Conservation (phyloP, 805 yeast species). For the Nakazawaea peltata region DNA sequence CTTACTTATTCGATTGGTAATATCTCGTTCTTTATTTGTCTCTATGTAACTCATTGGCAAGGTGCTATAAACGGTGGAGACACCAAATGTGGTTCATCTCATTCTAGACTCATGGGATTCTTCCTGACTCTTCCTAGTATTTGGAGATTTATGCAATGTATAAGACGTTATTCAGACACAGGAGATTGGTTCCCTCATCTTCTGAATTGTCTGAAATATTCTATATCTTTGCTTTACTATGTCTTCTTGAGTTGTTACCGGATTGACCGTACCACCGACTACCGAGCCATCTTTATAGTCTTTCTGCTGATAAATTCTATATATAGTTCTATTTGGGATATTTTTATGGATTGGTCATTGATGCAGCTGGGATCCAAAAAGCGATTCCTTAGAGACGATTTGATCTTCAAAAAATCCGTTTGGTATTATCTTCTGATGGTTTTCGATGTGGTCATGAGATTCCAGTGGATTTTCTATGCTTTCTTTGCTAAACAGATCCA, state of each 20-base stretch:
- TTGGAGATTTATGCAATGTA: constrained; percentile 87
- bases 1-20: constrained; percentile 85
- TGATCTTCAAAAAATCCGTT: constrained; percentile 51
- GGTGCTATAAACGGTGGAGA: constrained; percentile 34
- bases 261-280: constrained; percentile 35
- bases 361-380: constrained; percentile 57
- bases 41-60: constrained; percentile 67
- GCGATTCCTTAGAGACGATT: constrained; percentile 58
- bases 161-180: constrained; percentile 85
- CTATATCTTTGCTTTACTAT: constrained; percentile 58
- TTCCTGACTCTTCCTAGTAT: constrained; percentile 77
- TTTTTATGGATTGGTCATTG: constrained; percentile 94
- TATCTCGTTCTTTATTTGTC: constrained; percentile 76
- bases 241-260: constrained; percentile 72
- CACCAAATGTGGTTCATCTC: constrained; percentile 64
- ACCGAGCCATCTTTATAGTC: constrained; percentile 55
- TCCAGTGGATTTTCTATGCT: constrained; percentile 90
- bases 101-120: constrained; percentile 75
- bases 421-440: constrained; percentile 72
- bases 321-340: constrained; percentile 75
- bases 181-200: constrained; percentile 96
- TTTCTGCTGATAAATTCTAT: constrained; percentile 71
- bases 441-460: constrained; percentile 65
- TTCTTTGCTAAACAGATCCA: constrained; percentile 68
- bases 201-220: constrained; percentile 78